Conservation (phyloP, 2,329 filamentous ascomycete species). For the Phaeosphaeriaceae sp. region DNA sequence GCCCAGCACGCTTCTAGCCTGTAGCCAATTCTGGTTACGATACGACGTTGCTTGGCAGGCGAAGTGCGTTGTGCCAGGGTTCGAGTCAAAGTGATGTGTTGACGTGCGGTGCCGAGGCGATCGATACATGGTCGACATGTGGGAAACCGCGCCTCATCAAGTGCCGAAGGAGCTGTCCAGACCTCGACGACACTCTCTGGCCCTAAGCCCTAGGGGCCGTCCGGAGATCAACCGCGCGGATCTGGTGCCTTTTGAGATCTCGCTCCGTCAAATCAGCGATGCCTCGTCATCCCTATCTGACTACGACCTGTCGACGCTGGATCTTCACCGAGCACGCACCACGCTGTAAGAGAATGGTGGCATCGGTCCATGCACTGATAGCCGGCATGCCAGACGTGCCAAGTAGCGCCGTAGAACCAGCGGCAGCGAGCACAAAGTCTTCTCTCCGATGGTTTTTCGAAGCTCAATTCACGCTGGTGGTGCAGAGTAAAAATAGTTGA, state of each 20-base stretch:
- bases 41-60: conserved; percentile 19
- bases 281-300: conserved; percentile 1
- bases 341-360: conserved; percentile 13
- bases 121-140: conserved; percentile 20
- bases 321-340: conserved; percentile 21
- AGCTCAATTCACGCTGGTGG: not conserved
- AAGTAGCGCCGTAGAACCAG: not conserved
- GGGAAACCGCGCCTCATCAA: conserved; percentile 22
- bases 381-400: not conserved
- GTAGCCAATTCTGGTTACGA: conserved; percentile 14
- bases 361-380: conserved; percentile 18
- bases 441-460: not conserved
- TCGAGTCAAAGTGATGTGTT: conserved; percentile 6
- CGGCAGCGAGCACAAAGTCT: not conserved
- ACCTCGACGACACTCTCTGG: conserved; percentile 18
- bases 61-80: not conserved
- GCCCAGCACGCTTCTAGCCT: conserved; percentile 30
- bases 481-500: not conserved
- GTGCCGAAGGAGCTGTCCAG: conserved; percentile 34
- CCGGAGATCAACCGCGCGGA: conserved; percentile 22
- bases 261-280: conserved; percentile 21
- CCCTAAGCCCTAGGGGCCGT: conserved; percentile 21
- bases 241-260: conserved; percentile 25
- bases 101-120: conserved; percentile 17
- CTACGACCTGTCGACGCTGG: not conserved